Evolutionary conservation across 768 basidiomycete species (phyloP), one percentile per base, ranked within the genome.

Genomic region (Ramaria rubella): DNA sequence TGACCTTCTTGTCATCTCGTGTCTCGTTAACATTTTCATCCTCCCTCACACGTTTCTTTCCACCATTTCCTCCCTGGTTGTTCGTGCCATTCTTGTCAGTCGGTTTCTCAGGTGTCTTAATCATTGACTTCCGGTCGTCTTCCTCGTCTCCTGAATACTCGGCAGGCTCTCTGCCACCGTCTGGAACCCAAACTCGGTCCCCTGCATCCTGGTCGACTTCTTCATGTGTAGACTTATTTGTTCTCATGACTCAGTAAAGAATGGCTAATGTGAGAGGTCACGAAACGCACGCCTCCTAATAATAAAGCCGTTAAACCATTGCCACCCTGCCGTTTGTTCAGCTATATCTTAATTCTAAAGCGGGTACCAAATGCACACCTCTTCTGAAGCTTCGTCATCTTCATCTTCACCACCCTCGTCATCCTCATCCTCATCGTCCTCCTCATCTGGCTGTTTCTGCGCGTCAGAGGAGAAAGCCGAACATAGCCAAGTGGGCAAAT

Each of bases 61-160:
- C 49, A 31, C 21, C 29, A 11, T 38, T n/a, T 11, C 36, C n/a
- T 38, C 36, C n/a, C n/a, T 38, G 36, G 36, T 38, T 38, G 36
- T 11, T 11, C 11, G 36, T 12, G 44, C 12, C 44, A 24, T 24
- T 46, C 23, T 46, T 46, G 23, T 9, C 11, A 12, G 44, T 24
- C n/a, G 36, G 36, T 38, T 2, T 31, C 24, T 19, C 17, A 24
- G 12, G 11, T 30, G 12, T 26, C 27, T 11, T 24, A 6, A 26
- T 49, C 9, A n/a, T 34, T 30, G 29, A n/a, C n/a, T 17, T 36
- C 31, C 34, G 30, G 1, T 51, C 49, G 19, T 51, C 49, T 2
- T 34, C 49, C 31, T 51, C 49, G 5, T 51, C 49, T 15, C 49
- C 49, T 9, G 49, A 51, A 36, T 33, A 51, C 19, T 51, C 49